Evolutionary conservation across 495 filamentous ascomycete species (phyloP).

Genomic region (Hyaloscypha hepaticicola): DNA sequence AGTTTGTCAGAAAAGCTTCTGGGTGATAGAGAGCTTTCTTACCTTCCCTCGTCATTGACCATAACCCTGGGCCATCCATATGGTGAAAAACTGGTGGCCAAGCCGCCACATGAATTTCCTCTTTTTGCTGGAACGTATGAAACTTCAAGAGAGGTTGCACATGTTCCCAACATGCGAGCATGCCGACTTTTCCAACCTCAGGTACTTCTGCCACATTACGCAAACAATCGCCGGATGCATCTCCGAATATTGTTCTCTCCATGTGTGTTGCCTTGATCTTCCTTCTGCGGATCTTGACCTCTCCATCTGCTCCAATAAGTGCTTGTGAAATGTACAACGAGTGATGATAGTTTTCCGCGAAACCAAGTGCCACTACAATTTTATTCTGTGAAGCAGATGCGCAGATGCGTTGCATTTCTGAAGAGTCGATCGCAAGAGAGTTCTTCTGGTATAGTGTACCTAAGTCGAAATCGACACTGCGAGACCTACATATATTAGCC

Average conservation of each 20-base stretch:
- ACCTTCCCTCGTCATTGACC: constrained; percentile 35
- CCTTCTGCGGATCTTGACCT: constrained; percentile 44
- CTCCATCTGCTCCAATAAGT: constrained; percentile 47
- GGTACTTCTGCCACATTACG: constrained; percentile 43
- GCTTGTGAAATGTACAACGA: constrained; percentile 59
- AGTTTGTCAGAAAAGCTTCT: too few species aligned
- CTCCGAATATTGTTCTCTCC: constrained; percentile 61
- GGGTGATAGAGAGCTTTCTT: too few species aligned
- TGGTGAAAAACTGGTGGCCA: constrained; percentile 47
- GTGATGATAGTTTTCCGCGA: constrained; percentile 47
- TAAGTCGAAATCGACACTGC: constrained; percentile 44
- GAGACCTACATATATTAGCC: constrained; percentile 24
- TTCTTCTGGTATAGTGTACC: constrained; percentile 50
- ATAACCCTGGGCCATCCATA: constrained; percentile 32
- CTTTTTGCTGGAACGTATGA: constrained; percentile 48
- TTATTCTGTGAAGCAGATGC: constrained; percentile 38
- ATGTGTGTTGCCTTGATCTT: constrained; percentile 64
- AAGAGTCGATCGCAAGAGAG: constrained; percentile 44
- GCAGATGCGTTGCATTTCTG: constrained; percentile 43
- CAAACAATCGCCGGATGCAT: constrained; percentile 45
- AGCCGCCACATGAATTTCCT: constrained; percentile 55
- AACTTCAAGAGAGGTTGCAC: constrained; percentile 60
- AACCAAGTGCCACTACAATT: constrained; percentile 52
- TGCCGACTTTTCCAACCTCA: constrained; percentile 35
- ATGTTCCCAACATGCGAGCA: constrained; percentile 45